Conservation (phyloP, 1,284 basidiomycete species). For the Pseudozyma sp. region DNA sequence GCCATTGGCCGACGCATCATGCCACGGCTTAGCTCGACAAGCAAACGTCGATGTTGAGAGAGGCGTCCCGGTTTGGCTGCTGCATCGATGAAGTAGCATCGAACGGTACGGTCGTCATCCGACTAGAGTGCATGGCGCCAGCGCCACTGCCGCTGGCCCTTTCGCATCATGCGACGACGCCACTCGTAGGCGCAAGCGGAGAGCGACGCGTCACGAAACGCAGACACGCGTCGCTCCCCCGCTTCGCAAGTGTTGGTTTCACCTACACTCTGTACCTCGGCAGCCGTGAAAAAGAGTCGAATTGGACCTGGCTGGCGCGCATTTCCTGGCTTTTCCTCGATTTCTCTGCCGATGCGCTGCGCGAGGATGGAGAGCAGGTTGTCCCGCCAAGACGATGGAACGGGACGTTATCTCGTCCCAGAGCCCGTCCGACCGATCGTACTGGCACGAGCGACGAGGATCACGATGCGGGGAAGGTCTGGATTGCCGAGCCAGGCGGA, state of each 20-base stretch:
- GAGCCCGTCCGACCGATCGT: too few relatives aligned
- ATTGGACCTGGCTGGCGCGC: not conserved
- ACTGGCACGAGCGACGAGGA: too few relatives aligned
- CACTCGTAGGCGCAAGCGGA: not conserved
- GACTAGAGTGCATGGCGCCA: not conserved
- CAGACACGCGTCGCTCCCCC: constrained; percentile 4
- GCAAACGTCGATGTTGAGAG: constrained; percentile 5
- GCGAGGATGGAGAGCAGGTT: too few relatives aligned
- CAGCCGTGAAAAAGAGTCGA: not conserved
- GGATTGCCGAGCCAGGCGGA: not conserved
- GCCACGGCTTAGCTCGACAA: not conserved
- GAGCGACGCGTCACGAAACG: constrained; percentile 9
- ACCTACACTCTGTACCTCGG: not conserved
- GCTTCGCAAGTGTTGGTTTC: constrained; percentile 20
- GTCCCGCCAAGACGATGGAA: too few relatives aligned
- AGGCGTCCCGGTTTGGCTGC: too few relatives aligned
- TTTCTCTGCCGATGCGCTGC: not conserved
- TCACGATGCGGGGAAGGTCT: not conserved
- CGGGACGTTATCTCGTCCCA: too few relatives aligned
- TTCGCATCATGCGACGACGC: not conserved
- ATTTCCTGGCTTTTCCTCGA: not conserved
- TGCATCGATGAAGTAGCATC: not conserved
- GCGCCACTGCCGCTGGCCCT: not conserved
- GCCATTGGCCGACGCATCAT: not conserved
- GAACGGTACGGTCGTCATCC: constrained; percentile 6